A percentile compares a stretch with the other conserved stretches of the same genome.
Evolutionary conservation across 768 basidiomycete genomes (phyloP).

Genomic region (Sporobolomyces roseus): DNA sequence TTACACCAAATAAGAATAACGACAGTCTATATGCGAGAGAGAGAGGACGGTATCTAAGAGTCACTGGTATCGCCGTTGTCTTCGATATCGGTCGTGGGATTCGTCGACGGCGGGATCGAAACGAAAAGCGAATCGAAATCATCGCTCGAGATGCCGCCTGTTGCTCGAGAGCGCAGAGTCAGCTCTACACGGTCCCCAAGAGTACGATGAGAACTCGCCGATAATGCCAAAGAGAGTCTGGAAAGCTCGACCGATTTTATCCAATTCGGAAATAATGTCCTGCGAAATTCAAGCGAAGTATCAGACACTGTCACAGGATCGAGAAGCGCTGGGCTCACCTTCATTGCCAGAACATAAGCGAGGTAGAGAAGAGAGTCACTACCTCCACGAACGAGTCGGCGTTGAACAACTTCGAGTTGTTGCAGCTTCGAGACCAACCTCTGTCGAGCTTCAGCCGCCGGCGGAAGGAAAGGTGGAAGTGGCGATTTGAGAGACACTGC

Average conservation of each 20-base stretch:
- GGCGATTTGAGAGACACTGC: conserved; percentile 83
- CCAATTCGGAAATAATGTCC: conserved; percentile 79
- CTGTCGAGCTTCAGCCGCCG: conserved; percentile 77
- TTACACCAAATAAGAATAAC: too few species aligned
- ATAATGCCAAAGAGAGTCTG: conserved; percentile 84
- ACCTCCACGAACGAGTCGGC: conserved; percentile 72
- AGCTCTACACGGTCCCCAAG: too few species aligned
- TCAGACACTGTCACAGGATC: too few species aligned
- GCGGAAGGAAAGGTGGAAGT: conserved; percentile 92
- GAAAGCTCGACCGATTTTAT: conserved; percentile 69
- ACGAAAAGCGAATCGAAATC: conserved; percentile 39
- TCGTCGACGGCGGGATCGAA: neutral
- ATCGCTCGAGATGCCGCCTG: conserved; percentile 21
- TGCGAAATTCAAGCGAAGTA: too few species aligned
- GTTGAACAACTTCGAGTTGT: conserved; percentile 78
- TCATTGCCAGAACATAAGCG: conserved; percentile 87
- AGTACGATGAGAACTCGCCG: conserved; percentile 21
- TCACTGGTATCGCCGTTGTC: conserved; percentile 11
- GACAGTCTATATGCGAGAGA: too few species aligned
- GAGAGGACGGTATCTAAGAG: neutral
- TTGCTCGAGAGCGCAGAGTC: too few species aligned
- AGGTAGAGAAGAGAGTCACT: conserved; percentile 79
- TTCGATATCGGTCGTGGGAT: neutral
- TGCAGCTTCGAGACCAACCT: conserved; percentile 79
- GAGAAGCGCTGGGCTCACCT: too few species aligned